Base-by-base conservation (phyloP, 441 rosid species). In the Aquilaria agallochum region DNA sequence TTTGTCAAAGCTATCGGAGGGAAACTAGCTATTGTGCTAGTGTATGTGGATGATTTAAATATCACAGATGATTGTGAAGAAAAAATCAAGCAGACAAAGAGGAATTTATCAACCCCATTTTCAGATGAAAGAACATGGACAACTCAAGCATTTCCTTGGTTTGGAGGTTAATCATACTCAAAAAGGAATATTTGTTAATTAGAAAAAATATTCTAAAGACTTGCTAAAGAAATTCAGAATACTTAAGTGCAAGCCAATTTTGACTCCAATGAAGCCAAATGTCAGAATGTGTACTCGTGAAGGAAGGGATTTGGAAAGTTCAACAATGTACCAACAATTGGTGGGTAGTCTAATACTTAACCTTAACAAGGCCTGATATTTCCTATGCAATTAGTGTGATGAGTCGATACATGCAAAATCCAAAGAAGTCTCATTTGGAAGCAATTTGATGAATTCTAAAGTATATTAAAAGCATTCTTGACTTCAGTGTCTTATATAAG, bases 41-140 rank as follows among this genome's bases (percentile, higher is more conserved):
- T 65, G 4, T 65, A 58, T 0, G 31, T 57, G 10, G 50, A 64
- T 55, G 56, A 47, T 14, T 51, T 66, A 11, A 59, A 58, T 27
- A 58, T 66, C 5, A 58, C 14, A 5, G 45, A 50, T 0, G 63
- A 66, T 51, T 0, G 5, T 40, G 13, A 11, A 2, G 44, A 11
- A 30, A 27, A 51, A 55, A 13, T 66, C 46, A n/a, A 1, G 0
- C 14, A 3, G n/a, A 30, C 1, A 0, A 66, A 15, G 4, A 53
- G 20, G 44, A 58, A 65, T n/a, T 9, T 65, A 5, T 56, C 42
- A 57, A 3, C 58, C 9, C 31, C 5, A 51, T 40, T 65, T 58
- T 5, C 34, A 57, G 3, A 65, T 57, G 44, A 58, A 57, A 13
- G 48, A 59, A 36, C 57, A 50, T 42, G 13, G 36, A n/a, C 36